A percentile compares a stretch with the other conserved stretches of the same genome.
Conservation (phyloP, 2,329 filamentous ascomycete genomes). For the Thielaviopsis populi region DNA sequence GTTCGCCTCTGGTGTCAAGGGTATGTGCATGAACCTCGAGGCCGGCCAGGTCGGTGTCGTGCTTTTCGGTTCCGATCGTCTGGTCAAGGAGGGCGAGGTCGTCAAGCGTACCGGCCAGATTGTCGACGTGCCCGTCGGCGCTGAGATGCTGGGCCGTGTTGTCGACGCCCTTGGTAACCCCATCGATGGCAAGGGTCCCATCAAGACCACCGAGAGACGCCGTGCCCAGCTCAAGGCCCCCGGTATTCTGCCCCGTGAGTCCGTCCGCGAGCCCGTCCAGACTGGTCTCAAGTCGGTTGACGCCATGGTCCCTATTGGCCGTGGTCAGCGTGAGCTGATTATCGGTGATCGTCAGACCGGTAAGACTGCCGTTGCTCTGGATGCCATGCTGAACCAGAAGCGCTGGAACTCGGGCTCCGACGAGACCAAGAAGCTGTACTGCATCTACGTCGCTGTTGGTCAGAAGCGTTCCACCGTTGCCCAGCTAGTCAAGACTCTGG, state of each 20-base stretch:
- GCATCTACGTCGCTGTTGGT: constrained; percentile 95
- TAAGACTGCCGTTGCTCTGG: constrained; percentile 97
- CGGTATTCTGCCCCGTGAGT: constrained; percentile 90
- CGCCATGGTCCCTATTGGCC: constrained; percentile 98
- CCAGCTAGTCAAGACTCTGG: constrained; percentile 97
- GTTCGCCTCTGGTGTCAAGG: constrained; percentile 99
- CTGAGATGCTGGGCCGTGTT: constrained; percentile 90
- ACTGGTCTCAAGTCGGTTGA: constrained; percentile 99
- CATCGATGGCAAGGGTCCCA: constrained; percentile 96
- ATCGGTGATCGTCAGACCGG: constrained; percentile 99
- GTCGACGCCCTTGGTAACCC: constrained; percentile 97
- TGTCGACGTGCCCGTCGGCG: constrained; percentile 92
- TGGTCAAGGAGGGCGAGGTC: constrained; percentile 98
- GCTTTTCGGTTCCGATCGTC: constrained; percentile 99
- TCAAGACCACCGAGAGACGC: constrained; percentile 80
- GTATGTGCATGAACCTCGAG: constrained; percentile 99
- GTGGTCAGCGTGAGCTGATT: constrained; percentile 99
- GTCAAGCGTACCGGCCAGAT: constrained; percentile 99
- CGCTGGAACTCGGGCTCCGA: constrained; percentile 80
- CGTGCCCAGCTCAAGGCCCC: constrained; percentile 99
- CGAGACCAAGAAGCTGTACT: constrained; percentile 98
- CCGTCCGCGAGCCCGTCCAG: constrained; percentile 97
- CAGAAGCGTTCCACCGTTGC: constrained; percentile 99
- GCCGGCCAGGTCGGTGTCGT: constrained; percentile 99
- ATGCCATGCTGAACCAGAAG: constrained; percentile 99